Base-by-base conservation (phyloP, 2,329 filamentous ascomycete genomes). In the Byssoonygena ceratinophila region DNA sequence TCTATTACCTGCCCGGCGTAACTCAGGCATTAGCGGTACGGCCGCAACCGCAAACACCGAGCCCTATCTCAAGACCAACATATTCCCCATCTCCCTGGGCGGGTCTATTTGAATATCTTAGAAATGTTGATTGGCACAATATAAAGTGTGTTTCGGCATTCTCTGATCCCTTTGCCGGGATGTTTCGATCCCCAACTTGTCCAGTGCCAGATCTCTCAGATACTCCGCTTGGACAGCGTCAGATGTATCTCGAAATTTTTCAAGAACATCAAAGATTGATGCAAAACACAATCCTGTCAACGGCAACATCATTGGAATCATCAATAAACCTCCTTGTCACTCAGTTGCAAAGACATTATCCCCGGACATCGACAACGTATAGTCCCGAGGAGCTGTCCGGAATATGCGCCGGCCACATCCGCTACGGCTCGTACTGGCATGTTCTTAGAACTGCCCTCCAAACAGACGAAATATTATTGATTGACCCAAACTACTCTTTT, bases 121-220 rank as follows among this genome's bases (percentile, higher is more conserved):
- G 54, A 50, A 37, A 58, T 41, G 44, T 58, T 12, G 53, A 59
- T 31, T 59, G 58, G 58, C 37, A 53, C 5, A 58, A 52, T 37
- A 41, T 58, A 22, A 54, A 44, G 8, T 59, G 56, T 27, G 46
- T 55, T 6, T 46, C 46, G 11, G 36, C 54, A n/a, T 46, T 29
- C 7, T 48, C 54, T 14, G 53, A 58, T 18, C 56, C 58, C 12
- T 59, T 59, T 46, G 54, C 51, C 34, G 48, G 46, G 14, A 53
- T 59, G 51, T 57, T 59, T 34, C 58, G 53, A 34, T 59, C 58
- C n/a, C 34, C 54, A 29, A 52, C 51, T 36, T 58, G 58, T 29
- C 41, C 48, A 4, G 57, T 59, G 8, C 58, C 58, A 7, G 52
- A 57, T 37, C 40, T 59, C 12, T 50, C 52, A 20, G 54, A 53